These are phyloP conservation scores for Yueomyces sinensis DNA, from an alignment of 805 yeast genomes.

Conservation along the genomic window DNA sequence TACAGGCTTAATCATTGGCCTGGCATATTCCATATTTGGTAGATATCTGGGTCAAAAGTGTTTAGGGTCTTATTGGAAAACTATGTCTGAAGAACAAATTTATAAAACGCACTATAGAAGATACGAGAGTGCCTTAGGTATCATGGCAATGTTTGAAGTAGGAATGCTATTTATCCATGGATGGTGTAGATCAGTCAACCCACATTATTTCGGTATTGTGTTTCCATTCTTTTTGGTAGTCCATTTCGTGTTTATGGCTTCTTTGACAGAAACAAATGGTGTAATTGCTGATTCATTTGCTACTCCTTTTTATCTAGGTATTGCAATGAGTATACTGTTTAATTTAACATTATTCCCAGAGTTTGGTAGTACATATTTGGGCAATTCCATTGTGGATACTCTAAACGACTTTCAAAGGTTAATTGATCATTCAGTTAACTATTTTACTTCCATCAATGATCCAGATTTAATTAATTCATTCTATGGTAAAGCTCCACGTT, in stretches of 20 bases:
- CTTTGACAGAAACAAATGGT: slow-evolving; percentile 21
- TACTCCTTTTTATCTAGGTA: slow-evolving; percentile 34
- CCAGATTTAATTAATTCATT: slow-evolving; percentile 1
- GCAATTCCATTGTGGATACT: slow-evolving; percentile 29
- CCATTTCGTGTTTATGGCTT: slow-evolving; percentile 34
- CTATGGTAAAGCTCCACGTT: slow-evolving; percentile 12
- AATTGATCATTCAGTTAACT: slow-evolving; percentile 27
- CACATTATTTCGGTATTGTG: slow-evolving; percentile 32
- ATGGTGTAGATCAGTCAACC: slow-evolving; percentile 34
- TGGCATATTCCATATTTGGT: slow-evolving; percentile 29
- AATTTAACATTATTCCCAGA: slow-evolving; percentile 36
- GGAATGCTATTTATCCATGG: slow-evolving; percentile 37
- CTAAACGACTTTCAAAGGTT: slow-evolving; percentile 29
- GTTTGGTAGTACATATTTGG: slow-evolving; percentile 37
- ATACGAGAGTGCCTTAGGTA: slow-evolving; percentile 29
- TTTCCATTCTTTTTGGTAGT: slow-evolving; percentile 37
- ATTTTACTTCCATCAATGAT: slow-evolving; percentile 21
- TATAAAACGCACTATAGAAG: slow-evolving; percentile 18
- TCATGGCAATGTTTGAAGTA: slow-evolving; percentile 32
- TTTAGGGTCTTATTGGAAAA: slow-evolving; percentile 17
- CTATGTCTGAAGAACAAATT: slow-evolving; percentile 22
- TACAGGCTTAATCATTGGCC: slow-evolving; percentile 30
- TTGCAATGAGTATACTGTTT: slow-evolving; percentile 31
- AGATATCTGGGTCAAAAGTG: slow-evolving; percentile 30
- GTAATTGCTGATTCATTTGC: slow-evolving; percentile 26